Conservation (phyloP, 805 yeast genomes). For the Phaffomyces thermotolerans region DNA sequence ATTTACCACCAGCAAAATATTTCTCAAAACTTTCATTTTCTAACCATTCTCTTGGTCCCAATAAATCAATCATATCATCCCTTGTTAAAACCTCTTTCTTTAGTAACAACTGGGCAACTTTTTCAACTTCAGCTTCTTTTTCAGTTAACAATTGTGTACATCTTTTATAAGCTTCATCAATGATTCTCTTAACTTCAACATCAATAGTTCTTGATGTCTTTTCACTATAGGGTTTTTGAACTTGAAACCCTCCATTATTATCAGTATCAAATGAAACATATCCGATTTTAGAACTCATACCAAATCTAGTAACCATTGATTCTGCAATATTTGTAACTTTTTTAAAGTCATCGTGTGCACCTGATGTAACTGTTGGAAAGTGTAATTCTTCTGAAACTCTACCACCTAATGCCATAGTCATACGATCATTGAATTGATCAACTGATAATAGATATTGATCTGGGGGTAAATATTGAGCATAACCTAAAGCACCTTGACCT, state of each 20-base stretch:
- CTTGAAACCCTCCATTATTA: constrained; percentile 45
- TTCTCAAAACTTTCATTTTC: constrained; percentile 86
- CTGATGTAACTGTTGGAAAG: constrained; percentile 81
- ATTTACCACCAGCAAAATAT: constrained; percentile 43
- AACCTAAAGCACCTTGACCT: constrained; percentile 93
- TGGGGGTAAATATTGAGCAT: constrained; percentile 89
- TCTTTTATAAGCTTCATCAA: constrained; percentile 54
- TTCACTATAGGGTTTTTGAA: constrained; percentile 63
- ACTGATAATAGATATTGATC: constrained; percentile 75
- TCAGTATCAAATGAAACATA: constrained; percentile 47
- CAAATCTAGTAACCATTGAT: constrained; percentile 80
- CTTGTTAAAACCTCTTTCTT: constrained; percentile 74
- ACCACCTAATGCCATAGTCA: constrained; percentile 94
- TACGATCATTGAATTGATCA: constrained; percentile 71
- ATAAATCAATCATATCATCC: constrained; percentile 67
- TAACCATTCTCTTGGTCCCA: constrained; percentile 74
- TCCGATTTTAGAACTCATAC: constrained; percentile 83
- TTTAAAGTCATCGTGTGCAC: constrained; percentile 89
- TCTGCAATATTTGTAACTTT: constrained; percentile 86
- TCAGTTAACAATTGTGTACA: constrained; percentile 53
- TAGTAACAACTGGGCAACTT: constrained; percentile 68
- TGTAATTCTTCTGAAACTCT: constrained; percentile 87
- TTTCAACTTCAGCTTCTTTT: constrained; percentile 52
- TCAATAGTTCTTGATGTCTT: constrained; percentile 64
- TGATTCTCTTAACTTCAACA: constrained; percentile 58